Evolutionary conservation across 2,329 filamentous ascomycete genomes (phyloP), one percentile per base, ranked within the genome.

Genomic region (Phaeosphaeriaceae sp.): DNA sequence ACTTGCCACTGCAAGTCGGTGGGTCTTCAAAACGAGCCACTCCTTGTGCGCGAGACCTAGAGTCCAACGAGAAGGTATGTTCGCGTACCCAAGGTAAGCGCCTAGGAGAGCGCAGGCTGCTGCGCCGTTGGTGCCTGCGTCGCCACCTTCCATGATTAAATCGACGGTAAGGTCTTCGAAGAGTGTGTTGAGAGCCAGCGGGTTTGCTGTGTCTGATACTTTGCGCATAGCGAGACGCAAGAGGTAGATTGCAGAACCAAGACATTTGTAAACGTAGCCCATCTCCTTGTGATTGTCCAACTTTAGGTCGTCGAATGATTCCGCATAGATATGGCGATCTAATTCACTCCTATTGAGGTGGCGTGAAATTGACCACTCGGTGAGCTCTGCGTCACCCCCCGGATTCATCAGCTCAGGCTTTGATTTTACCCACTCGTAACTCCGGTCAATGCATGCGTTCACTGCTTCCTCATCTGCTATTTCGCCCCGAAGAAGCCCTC

Each of bases 121-220:
- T 36, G 78, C 81, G 6, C 79, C 80, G 50, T 83, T 83, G 0
- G 81, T 83, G 52, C 83, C 81, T 3, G 80, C 79, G 51, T 83
- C 81, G 0, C 81, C 81, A 2, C 78, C 81, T 29, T 76, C 71
- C 77, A 82, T 80, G 29, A 79, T 74, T 12, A 83, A 69, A 6
- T 77, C 71, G 0, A 76, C 78, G 11, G 82, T 78, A 9, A 80
- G 65, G 5, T 72, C 63, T 61, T 83, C 79, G 52, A 83, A 82
- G 11, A 66, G 30, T 13, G 42, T 9, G 39, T 41, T 11, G 29
- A 29, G 4, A 18, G 4, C 28, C 13, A 15, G 12, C 3, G n/a
- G 6, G 4, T 18, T 34, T 15, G 32, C 32, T 3, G 38, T 37
- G 42, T 54, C 36, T 9, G 23, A 26, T 26, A 26, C 23, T 3